Percentiles rank a stretch among this genome's conserved stretches.
Evolutionary conservation across 352 stramenopile genomes (phyloP).

Genomic region (Phytophthora nicotianae): DNA sequence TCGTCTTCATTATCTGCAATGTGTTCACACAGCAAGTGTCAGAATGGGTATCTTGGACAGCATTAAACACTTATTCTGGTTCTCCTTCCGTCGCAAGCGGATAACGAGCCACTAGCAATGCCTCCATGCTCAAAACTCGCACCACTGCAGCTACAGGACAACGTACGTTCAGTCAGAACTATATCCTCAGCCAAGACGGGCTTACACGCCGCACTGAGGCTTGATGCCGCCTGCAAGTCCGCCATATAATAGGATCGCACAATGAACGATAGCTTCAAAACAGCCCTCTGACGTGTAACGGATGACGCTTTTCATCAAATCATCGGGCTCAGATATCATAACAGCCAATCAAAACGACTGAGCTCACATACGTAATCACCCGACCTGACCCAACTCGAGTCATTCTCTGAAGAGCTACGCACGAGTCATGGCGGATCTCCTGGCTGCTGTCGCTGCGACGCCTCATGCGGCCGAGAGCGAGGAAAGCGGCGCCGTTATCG

Average conservation of each 20-base stretch:
- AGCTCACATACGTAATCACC: slow-evolving; percentile 16
- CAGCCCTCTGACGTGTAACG: slow-evolving; percentile 2
- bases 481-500: slow-evolving; percentile 45
- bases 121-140: not conserved
- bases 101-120: slow-evolving; percentile 13
- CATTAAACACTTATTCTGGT: not conserved
- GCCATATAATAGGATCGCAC: slow-evolving; percentile 12
- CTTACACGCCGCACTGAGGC: slow-evolving; percentile 1
- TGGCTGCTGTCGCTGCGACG: slow-evolving; percentile 42
- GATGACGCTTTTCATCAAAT: slow-evolving; percentile 8
- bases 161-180: slow-evolving; percentile 17
- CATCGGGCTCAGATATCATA: not conserved
- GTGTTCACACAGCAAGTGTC: not conserved
- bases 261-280: slow-evolving; percentile 13
- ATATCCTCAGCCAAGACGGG: not conserved
- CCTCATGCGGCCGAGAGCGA: slow-evolving; percentile 12
- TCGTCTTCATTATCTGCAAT: slow-evolving; percentile 21
- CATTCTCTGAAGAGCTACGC: slow-evolving; percentile 4
- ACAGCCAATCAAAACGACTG: slow-evolving; percentile 15
- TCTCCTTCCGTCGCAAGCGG: no score
- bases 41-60: not conserved
- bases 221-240: not conserved
- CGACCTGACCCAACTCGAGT: not conserved
- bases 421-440: slow-evolving; percentile 50
- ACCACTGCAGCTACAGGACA: slow-evolving; percentile 1